Conservation (phyloP, 2,329 filamentous ascomycete genomes). For the Leptosphaerulina australis region DNA sequence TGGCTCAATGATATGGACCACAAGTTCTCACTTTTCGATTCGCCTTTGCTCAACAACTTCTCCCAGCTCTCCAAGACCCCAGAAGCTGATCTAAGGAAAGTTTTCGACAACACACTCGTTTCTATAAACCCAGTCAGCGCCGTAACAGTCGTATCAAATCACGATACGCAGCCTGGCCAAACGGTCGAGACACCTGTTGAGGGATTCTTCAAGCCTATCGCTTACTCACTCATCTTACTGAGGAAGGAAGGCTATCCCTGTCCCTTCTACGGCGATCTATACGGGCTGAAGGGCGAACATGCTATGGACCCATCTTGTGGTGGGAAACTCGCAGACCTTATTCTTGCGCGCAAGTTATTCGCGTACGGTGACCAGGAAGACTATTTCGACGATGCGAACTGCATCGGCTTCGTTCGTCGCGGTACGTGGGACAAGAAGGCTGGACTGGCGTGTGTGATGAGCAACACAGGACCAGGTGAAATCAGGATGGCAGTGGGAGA, state of each 20-base stretch:
- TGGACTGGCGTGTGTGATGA: slow-evolving; percentile 59
- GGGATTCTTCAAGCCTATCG: slow-evolving; percentile 72
- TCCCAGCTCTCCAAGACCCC: slow-evolving; percentile 62
- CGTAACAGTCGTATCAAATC: slow-evolving; percentile 73
- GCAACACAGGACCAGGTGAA: slow-evolving; percentile 47
- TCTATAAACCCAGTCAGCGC: slow-evolving; percentile 60
- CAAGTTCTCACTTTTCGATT: slow-evolving; percentile 67
- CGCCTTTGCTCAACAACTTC: slow-evolving; percentile 72
- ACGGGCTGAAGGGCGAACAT: slow-evolving; percentile 64
- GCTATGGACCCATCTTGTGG: slow-evolving; percentile 60
- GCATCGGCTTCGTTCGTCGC: slow-evolving; percentile 65
- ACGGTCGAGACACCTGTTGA: slow-evolving; percentile 67
- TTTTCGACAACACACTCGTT: slow-evolving; percentile 68
- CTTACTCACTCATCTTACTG: slow-evolving; percentile 74
- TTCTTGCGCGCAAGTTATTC: slow-evolving; percentile 68
- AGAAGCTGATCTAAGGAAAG: slow-evolving; percentile 65
- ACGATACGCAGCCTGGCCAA: slow-evolving; percentile 72
- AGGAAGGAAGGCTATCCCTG: slow-evolving; percentile 67
- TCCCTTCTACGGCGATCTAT: slow-evolving; percentile 73
- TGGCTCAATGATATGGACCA: slow-evolving; percentile 64
- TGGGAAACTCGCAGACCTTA: slow-evolving; percentile 63
- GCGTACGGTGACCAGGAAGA: slow-evolving; percentile 70
- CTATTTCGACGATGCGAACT: slow-evolving; percentile 66
- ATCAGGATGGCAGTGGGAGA: slow-evolving; percentile 69
- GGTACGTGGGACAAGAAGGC: slow-evolving; percentile 60